Conservation (phyloP, 192 early-diverging fungal genomes). For the Podila horticola region DNA sequence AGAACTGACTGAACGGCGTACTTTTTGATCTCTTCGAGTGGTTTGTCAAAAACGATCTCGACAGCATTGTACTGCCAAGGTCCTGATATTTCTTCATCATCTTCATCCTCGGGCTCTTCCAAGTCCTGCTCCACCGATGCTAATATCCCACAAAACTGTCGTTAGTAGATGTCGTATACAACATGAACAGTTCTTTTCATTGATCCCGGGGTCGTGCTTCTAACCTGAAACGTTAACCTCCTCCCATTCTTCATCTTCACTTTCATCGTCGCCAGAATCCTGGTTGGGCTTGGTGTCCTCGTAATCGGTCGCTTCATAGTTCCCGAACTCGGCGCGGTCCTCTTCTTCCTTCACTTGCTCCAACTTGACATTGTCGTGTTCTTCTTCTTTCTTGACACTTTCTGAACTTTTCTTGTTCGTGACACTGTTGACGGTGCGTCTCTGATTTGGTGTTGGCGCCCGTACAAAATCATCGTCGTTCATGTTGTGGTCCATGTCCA, state of each 20-base stretch:
- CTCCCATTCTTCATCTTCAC: conserved; percentile 60
- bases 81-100: conserved; percentile 48
- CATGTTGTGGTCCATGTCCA: conserved; percentile 6
- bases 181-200: background rate
- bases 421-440: background rate
- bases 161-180: background rate
- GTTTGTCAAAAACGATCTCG: conserved; percentile 49
- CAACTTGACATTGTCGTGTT: too few relatives aligned
- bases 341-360: too few relatives aligned
- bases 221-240: conserved; percentile 47
- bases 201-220: background rate
- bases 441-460: background rate
- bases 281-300: background rate
- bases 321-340: background rate
- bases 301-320: conserved; percentile 12
- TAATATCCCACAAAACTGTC: background rate
- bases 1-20: background rate
- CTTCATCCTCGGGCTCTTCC: background rate
- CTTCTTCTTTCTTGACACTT: too few relatives aligned
- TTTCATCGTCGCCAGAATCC: conserved; percentile 20
- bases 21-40: conserved; percentile 27
- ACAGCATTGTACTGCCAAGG: conserved; percentile 50
- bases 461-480: conserved; percentile 20
- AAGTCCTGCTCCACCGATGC: background rate
- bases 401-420: too few relatives aligned